Percentiles rank a stretch among this genome's conserved stretches.
phyloP scores from a whole-genome alignment of 2,329 filamentous ascomycete genomes.

The Sarocladium brachiariae region DNA sequence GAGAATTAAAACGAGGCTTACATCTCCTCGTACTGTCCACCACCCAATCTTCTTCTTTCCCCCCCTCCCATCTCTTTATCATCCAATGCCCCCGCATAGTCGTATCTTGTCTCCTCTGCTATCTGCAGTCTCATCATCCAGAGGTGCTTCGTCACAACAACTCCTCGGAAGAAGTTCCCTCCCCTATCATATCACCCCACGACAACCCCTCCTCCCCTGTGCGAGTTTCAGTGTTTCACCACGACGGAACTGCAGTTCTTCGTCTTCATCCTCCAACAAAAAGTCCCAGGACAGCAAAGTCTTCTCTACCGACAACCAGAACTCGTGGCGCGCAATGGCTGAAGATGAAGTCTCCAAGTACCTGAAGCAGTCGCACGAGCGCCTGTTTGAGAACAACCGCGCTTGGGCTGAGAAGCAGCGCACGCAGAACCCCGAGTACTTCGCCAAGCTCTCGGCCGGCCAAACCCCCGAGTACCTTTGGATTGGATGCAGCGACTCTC shows the following conservation, averaged over 20 bases:
- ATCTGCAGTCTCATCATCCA: conserved; percentile 2
- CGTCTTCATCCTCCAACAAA: not conserved
- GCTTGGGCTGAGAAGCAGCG: conserved; percentile 56
- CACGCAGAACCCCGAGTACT: conserved; percentile 56
- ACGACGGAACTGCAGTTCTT: not conserved
- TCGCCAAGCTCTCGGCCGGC: conserved; percentile 55
- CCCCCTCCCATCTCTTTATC: not conserved
- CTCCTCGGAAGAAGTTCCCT: not conserved
- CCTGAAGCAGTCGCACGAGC: conserved; percentile 57
- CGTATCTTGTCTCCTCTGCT: conserved; percentile 3
- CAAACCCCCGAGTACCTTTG: conserved; percentile 70
- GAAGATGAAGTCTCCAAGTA: conserved; percentile 43
- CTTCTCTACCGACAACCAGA: conserved; percentile 7
- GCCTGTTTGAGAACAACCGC: conserved; percentile 62
- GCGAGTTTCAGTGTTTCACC: not conserved
- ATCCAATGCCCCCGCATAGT: not conserved
- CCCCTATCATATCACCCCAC: not conserved
- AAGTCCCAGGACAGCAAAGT: conserved; percentile 10
- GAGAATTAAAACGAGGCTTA: not conserved
- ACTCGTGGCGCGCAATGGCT: conserved; percentile 24
- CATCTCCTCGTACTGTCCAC: not conserved
- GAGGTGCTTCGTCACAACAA: conserved; percentile 8
- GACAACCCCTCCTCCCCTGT: conserved; percentile 1
- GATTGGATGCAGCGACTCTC: conserved; percentile 88
- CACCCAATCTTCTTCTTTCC: not conserved